Evolutionary conservation across 192 early-diverging fungal species (phyloP).

Genomic region (Coemansia sp.): DNA sequence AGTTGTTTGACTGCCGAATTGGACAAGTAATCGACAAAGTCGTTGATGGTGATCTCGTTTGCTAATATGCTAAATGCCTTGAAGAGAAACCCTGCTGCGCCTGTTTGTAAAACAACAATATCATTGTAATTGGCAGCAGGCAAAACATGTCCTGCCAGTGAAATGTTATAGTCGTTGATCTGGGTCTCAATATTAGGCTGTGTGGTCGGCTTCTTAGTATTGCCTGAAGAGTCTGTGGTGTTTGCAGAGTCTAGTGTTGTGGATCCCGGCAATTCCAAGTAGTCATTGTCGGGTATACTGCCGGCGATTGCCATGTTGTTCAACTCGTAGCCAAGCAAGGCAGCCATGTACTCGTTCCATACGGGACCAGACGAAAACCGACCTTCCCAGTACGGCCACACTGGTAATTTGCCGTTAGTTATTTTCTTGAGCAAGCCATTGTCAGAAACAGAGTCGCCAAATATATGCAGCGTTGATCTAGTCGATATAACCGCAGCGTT

Average conservation of each 20-base stretch:
- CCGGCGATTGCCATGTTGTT: constrained; percentile 34
- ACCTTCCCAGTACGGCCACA: constrained; percentile 28
- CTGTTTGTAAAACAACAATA: constrained; percentile 23
- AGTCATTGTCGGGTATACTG: constrained; percentile 14
- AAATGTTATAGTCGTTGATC: constrained; percentile 20
- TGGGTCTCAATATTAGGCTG: constrained; percentile 27
- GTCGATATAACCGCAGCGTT: background rate
- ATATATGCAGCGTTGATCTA: constrained; percentile 28
- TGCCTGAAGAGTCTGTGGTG: background rate
- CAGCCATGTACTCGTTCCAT: constrained; percentile 37
- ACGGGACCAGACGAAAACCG: constrained; percentile 33
- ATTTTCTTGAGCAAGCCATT: constrained; percentile 22
- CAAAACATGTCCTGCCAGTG: constrained; percentile 4
- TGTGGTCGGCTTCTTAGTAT: background rate
- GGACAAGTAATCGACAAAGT: constrained; percentile 23
- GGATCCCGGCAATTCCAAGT: background rate
- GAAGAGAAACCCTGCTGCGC: constrained; percentile 27
- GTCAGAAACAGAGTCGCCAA: constrained; percentile 37
- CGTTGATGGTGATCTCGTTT: constrained; percentile 8
- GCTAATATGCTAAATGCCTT: constrained; percentile 16
- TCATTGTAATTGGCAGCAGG: constrained; percentile 11
- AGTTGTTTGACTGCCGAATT: constrained; percentile 21
- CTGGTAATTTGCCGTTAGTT: constrained; percentile 12
- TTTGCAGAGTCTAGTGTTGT: background rate
- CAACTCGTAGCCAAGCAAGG: constrained; percentile 23